Evolutionary conservation across 2,329 filamentous ascomycete genomes (phyloP), one percentile per base, ranked within the genome.

Genomic region (Fusarium continuum): DNA sequence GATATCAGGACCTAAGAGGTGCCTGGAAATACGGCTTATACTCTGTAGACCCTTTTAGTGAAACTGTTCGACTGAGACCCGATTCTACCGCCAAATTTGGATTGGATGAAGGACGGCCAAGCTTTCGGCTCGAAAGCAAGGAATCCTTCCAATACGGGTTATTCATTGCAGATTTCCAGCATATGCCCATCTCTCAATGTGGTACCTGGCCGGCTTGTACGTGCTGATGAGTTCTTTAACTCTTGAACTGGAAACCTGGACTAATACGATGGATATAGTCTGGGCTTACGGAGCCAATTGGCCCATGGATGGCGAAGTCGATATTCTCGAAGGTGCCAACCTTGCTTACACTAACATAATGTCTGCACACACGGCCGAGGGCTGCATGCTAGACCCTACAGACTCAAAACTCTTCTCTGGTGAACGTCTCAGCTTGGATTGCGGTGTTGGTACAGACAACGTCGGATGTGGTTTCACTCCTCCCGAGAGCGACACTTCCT

Each of bases 191-290:
- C 2, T 86, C 87, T 3, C 79, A 85, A 45, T 93, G 91, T 65
- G 91, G 90, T 19, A 82, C 86, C 19, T 92, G 90, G 90, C 90
- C 90, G 49, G 87, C 89, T 75, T 91, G 83, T 87, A 77, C 73
- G 78, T 75, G 6, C 8, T 5, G 14, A 3, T 16, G 17, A 19
- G 28, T 6, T 3, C 17, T 16, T 25, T 9, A 6, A 2, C 11
- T 39, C 8, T 13, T 13, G 2, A 26, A 2, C 6, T 22, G 6
- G 0, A 11, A 8, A 53, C 45, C 57, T 17, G 55, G 5, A 46
- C 60, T 68, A 14, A 66, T 32, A 35, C 2, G 16, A 8, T 25
- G 31, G 4, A 20, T 34, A 5, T 22, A 82, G 81, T 84, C 70
- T 85, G 83, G 83, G 73, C 81, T n/a, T 83, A 82, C 47, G 82